phyloP scores from a whole-genome alignment of 129 eudicot genomes.

The Saposhnikovia divaricata region DNA sequence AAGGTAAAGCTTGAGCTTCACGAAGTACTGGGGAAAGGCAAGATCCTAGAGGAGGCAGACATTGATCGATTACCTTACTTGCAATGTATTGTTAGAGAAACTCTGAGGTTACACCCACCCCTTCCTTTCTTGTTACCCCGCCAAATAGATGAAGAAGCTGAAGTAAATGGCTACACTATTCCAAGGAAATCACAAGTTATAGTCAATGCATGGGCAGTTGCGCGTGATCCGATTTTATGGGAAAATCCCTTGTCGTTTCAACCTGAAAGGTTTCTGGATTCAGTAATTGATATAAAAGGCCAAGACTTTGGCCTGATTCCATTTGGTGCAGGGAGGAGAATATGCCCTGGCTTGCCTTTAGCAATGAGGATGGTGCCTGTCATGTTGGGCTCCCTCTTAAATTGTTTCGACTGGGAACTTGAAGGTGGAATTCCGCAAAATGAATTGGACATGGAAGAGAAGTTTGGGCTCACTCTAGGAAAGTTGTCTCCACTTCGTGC shows the following conservation, averaged over 20 bases:
- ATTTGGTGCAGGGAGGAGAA: constrained; percentile 12
- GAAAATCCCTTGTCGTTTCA: not conserved
- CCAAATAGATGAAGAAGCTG: constrained; percentile 27
- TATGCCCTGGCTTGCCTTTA: constrained; percentile 10
- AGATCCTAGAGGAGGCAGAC: constrained; percentile 30
- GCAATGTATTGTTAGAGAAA: constrained; percentile 38
- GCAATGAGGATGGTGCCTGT: constrained; percentile 13
- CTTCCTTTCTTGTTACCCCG: constrained; percentile 33
- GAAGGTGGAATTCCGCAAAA: constrained; percentile 5
- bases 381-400: constrained; percentile 20
- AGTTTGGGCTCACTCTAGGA: constrained; percentile 21
- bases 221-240: not conserved
- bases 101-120: constrained; percentile 43
- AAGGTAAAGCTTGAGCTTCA: constrained; percentile 51
- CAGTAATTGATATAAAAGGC: not conserved
- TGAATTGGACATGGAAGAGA: constrained; percentile 21
- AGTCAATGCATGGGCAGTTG: constrained; percentile 10
- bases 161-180: constrained; percentile 12
- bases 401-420: constrained; percentile 26
- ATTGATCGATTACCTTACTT: constrained; percentile 33
- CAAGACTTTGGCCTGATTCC: constrained; percentile 9
- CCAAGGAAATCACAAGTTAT: constrained; percentile 10
- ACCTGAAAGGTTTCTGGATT: constrained; percentile 1
- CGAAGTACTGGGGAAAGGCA: constrained; percentile 44
- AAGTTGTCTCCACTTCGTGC: constrained; percentile 16